Percentiles rank a stretch among this genome's conserved stretches.
phyloP scores from a whole-genome alignment of 805 yeast species.

The Brettanomyces nanus region DNA sequence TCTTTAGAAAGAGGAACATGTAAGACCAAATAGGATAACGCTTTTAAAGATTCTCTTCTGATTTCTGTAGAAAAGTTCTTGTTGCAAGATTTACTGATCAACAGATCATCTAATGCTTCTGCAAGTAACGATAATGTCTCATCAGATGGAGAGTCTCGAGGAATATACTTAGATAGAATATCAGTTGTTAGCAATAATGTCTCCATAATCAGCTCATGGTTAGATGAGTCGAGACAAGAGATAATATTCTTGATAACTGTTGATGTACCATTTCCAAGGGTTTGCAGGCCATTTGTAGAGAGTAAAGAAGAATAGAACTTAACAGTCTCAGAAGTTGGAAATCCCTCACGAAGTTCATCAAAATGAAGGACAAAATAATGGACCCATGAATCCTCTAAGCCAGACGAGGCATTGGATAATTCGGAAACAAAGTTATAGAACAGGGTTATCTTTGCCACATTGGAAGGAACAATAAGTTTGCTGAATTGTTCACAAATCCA shows the following conservation, averaged over 20 bases:
- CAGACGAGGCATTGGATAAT: constrained; percentile 20
- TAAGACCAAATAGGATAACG: constrained; percentile 13
- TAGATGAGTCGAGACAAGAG: constrained; percentile 15
- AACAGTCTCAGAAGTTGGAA: constrained; percentile 24
- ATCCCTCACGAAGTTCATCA: constrained; percentile 12
- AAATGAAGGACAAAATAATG: constrained; percentile 12
- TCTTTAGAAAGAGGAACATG: constrained; percentile 8
- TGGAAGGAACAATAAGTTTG: constrained; percentile 6
- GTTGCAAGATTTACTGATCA: constrained; percentile 18
- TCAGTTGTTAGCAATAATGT: constrained; percentile 16
- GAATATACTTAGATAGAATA: constrained; percentile 11
- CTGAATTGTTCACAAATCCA: constrained; percentile 15
- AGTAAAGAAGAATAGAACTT: constrained; percentile 30
- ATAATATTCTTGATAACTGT: constrained; percentile 15
- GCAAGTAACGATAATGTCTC: constrained; percentile 4
- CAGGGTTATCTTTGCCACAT: constrained; percentile 5
- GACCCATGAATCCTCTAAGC: constrained; percentile 16
- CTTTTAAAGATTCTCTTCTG: constrained; percentile 20
- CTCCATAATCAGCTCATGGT: constrained; percentile 26
- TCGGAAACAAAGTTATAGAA: constrained; percentile 20
- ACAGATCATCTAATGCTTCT: constrained; percentile 7
- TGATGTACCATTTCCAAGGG: constrained; percentile 24
- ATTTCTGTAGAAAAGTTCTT: constrained; percentile 28
- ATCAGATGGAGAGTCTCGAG: constrained; percentile 5
- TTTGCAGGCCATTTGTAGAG: constrained; percentile 23